Conservation (phyloP, 352 stramenopile genomes). For the Phytopythium litorale region DNA sequence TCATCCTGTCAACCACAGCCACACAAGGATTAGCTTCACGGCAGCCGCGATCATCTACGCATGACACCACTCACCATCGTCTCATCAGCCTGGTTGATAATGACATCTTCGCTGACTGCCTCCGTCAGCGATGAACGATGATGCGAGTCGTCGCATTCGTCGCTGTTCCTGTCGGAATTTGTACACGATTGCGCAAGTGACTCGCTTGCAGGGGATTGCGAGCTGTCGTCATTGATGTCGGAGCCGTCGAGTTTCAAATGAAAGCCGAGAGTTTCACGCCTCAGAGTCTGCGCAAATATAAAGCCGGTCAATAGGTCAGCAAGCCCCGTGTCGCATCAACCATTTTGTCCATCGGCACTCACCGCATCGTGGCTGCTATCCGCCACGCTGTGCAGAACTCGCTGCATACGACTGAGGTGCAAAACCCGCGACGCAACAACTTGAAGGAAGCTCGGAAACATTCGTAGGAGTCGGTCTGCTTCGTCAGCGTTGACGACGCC, state of each 20-base stretch:
- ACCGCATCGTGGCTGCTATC: background rate
- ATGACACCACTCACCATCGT: background rate
- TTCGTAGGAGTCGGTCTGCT: background rate
- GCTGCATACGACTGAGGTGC: constrained; percentile 3
- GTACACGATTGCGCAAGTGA: background rate
- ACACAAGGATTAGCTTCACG: background rate
- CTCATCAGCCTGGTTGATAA: background rate
- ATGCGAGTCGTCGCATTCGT: background rate
- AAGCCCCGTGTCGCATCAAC: background rate
- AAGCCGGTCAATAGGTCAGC: background rate
- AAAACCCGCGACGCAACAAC: background rate
- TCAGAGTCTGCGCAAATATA: background rate
- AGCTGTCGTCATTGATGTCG: background rate
- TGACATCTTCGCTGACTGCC: background rate
- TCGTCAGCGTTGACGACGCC: no score
- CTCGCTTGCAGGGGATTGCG: background rate
- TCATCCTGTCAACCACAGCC: background rate
- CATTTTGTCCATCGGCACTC: background rate
- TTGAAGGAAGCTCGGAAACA: constrained; percentile 5
- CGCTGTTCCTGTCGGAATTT: background rate
- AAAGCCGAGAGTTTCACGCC: background rate
- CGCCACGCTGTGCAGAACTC: background rate
- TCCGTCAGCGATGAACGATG: background rate
- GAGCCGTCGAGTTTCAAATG: background rate
- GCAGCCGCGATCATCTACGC: no score